Percentiles rank a stretch among this genome's conserved stretches.
These are phyloP conservation scores for Chlamydomonas applanata DNA, from an alignment of 139 green algal species.

Conservation along the genomic window DNA sequence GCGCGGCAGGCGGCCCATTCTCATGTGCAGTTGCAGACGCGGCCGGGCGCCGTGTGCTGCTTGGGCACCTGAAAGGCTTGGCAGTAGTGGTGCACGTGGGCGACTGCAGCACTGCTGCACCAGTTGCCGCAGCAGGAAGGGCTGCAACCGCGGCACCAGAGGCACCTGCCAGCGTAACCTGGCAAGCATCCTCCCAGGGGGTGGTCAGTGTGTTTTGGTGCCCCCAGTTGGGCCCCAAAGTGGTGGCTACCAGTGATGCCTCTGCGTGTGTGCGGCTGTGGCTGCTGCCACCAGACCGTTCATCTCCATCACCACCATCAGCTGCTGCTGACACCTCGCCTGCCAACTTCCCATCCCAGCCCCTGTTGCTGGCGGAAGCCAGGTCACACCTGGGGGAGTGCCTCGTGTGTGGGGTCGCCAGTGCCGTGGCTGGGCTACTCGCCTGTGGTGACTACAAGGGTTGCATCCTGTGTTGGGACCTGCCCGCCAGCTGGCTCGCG, in stretches of 20 bases:
- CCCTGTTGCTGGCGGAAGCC: conserved; percentile 9
- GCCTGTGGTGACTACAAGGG: conserved; percentile 30
- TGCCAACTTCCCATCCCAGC: neutral
- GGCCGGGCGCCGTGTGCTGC: neutral
- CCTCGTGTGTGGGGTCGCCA: conserved; percentile 13
- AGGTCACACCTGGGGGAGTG: conserved; percentile 7
- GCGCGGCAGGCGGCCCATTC: neutral
- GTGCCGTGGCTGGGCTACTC: neutral
- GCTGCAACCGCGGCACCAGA: neutral
- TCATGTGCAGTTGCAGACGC: neutral
- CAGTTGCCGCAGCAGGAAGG: neutral
- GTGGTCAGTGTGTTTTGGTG: too few relatives aligned
- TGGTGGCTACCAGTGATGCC: too few relatives aligned
- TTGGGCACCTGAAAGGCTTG: neutral
- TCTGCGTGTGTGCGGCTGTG: conserved; percentile 6
- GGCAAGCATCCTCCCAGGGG: too few relatives aligned
- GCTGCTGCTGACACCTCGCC: too few relatives aligned
- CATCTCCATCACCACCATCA: neutral
- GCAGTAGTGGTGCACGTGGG: neutral
- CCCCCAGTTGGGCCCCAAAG: too few relatives aligned
- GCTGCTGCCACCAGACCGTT: neutral
- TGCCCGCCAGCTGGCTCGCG: neutral
- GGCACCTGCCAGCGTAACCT: too few relatives aligned
- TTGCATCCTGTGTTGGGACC: conserved; percentile 11
- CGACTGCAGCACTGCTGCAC: neutral